Conservation (phyloP, 495 filamentous ascomycete genomes). For the Pseudevernia furfuracea region DNA sequence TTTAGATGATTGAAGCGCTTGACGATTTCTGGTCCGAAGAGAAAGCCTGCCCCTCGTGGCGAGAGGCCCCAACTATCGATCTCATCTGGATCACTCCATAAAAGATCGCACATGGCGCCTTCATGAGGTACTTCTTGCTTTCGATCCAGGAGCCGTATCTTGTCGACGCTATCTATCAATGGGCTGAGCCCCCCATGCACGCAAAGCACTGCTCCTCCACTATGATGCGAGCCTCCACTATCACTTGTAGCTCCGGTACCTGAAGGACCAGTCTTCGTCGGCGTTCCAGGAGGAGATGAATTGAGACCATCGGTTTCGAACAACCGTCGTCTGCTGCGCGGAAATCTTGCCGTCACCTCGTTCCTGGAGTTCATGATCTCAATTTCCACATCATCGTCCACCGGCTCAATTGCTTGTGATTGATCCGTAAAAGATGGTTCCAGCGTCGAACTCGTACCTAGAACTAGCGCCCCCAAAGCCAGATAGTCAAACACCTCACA, state of each 20-base stretch:
- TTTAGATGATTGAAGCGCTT: slow-evolving; percentile 92
- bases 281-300: slow-evolving; percentile 39
- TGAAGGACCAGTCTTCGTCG: slow-evolving; percentile 57
- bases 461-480: slow-evolving; percentile 86
- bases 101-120: slow-evolving; percentile 95
- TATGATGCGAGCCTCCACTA: slow-evolving; percentile 56
- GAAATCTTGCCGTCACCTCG: slow-evolving; percentile 65
- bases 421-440: slow-evolving; percentile 43
- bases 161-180: slow-evolving; percentile 87
- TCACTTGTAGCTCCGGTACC: slow-evolving; percentile 69
- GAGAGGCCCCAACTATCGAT: slow-evolving; percentile 97
- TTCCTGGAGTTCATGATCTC: slow-evolving; percentile 81
- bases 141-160: slow-evolving; percentile 87
- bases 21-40: slow-evolving; percentile 94
- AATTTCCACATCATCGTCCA: slow-evolving; percentile 73
- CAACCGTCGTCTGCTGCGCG: slow-evolving; percentile 41
- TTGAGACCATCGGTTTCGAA: slow-evolving; percentile 14
- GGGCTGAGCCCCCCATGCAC: slow-evolving; percentile 92
- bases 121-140: slow-evolving; percentile 99
- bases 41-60: slow-evolving; percentile 88
- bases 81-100: slow-evolving; percentile 97
- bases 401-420: slow-evolving; percentile 39
- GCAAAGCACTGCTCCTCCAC: slow-evolving; percentile 80
- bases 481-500: slow-evolving; percentile 99
- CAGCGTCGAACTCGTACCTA: slow-evolving; percentile 75